Base-by-base conservation (phyloP, 164 flowering plant species). In the Umbellularia californica region DNA sequence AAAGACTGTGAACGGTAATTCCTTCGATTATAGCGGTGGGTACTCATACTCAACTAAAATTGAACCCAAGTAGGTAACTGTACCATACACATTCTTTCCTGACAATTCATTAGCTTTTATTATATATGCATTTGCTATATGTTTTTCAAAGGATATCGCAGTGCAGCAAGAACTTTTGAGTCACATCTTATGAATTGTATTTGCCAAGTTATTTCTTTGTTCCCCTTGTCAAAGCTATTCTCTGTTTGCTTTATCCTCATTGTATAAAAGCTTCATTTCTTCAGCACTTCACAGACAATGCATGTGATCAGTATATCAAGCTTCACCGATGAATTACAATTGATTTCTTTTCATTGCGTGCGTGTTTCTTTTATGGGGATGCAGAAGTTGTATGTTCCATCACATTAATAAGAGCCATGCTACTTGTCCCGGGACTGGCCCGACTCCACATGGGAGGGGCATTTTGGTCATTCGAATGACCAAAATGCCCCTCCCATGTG, bases 1-100 rank as follows among this genome's bases (percentile, higher is more conserved):
- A 30, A 72, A 72, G 51, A 51, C 28, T 2, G 0, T 27, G 11
- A 70, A 70, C 55, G 78, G 81, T 51, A 84, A 81, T 13, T 35
- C 77, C 2, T 84, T 83, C 71, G 83, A 77, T 0, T 82, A 80
- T 23, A 82, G 87, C 74, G 89, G 78, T 23, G 78, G 25, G 2
- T 76, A 78, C 77, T 63, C 80, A 69, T 65, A 76, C 55, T 75
- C 86, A n/a, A 17, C 68, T 66, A 79, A 70, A 65, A 20, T 87
- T 11, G 86, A 84, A 67, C 86, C 87, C 33, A 80, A 84, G 47
- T 86, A 62, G 68, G 68, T 6, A 35, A 2, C 2, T 28, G 27
- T 51, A 27, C 5, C 6, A 27, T 33, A 35, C 67, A 14, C 20
- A 55, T n/a, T 6, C 33, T 33, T 58, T 72, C 33, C 15, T 20